Conservation (phyloP, 169 alveolate genomes). For the Hepatocystis sp. region DNA sequence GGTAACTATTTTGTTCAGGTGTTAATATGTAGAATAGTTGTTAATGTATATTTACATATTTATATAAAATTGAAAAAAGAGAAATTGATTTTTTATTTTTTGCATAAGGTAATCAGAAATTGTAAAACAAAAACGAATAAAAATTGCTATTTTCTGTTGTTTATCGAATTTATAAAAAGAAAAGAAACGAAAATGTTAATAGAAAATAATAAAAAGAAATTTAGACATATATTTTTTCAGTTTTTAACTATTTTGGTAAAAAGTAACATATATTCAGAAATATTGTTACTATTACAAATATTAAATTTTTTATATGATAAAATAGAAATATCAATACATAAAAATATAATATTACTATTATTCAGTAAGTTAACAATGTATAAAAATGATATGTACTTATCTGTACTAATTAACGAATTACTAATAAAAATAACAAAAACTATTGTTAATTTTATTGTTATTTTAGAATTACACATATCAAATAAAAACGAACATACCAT, state of each 20-base stretch:
- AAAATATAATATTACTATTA: conserved; percentile 29
- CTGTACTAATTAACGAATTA: conserved; percentile 58
- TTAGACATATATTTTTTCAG: conserved; percentile 63
- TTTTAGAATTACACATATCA: conserved; percentile 40
- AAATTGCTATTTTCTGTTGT: conserved; percentile 51
- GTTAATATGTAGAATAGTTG: conserved; percentile 53
- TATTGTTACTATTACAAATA: conserved; percentile 62
- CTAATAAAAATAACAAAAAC: conserved; percentile 57
- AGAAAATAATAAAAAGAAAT: conserved; percentile 36
- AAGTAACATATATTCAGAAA: conserved; percentile 26
- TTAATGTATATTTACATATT: conserved; percentile 65
- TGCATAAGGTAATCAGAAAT: conserved; percentile 35
- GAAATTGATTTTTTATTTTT: conserved; percentile 58
- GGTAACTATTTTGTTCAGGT: conserved; percentile 71
- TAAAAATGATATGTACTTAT: conserved; percentile 49
- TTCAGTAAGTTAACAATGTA: conserved; percentile 16
- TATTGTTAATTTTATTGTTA: conserved; percentile 28
- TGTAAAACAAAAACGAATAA: conserved; percentile 11
- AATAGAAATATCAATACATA: conserved; percentile 19
- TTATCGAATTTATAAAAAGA: conserved; percentile 61
- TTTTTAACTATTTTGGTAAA: conserved; percentile 42
- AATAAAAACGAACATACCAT: conserved; percentile 43
- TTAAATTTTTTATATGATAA: conserved; percentile 51
- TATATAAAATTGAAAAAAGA: conserved; percentile 65
- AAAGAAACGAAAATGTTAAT: conserved; percentile 29